Evolutionary conservation across 1,284 basidiomycete species (phyloP).

Genomic region (Naganishia sp.): DNA sequence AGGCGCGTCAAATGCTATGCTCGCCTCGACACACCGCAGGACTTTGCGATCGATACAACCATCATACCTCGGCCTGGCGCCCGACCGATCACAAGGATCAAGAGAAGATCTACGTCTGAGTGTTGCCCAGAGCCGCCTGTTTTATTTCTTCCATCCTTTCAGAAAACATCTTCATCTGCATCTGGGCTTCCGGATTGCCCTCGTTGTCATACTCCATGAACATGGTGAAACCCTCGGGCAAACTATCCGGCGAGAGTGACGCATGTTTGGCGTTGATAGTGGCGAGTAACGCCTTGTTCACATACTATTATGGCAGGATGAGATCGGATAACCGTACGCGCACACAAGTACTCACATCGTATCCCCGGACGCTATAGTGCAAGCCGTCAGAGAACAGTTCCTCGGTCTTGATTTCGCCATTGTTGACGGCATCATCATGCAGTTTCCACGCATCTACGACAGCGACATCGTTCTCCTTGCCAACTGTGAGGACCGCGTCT

Average conservation of each 20-base stretch:
- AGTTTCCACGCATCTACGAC: conserved; percentile 26
- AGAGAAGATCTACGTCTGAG: background rate
- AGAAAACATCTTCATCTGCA: conserved; percentile 6
- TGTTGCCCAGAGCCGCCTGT: conserved; percentile 19
- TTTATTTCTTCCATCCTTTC: conserved; percentile 15
- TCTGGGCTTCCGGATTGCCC: conserved; percentile 19
- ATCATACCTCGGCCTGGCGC: too few species aligned
- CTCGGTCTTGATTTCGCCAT: conserved; percentile 13
- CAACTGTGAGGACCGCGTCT: conserved; percentile 6
- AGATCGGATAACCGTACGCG: too few species aligned
- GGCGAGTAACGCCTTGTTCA: conserved; percentile 14
- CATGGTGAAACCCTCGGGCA: conserved; percentile 22
- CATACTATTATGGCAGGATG: background rate
- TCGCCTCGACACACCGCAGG: too few species aligned
- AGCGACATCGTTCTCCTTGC: conserved; percentile 11
- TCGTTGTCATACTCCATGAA: conserved; percentile 19
- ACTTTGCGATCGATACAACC: too few species aligned
- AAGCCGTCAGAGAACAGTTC: conserved; percentile 26
- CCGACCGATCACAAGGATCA: too few species aligned
- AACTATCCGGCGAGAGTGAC: conserved; percentile 12
- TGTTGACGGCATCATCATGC: conserved; percentile 19
- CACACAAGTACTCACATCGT: conserved; percentile 16
- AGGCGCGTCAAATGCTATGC: too few species aligned
- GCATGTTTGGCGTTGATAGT: background rate
- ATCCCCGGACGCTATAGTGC: conserved; percentile 24